phyloP scores from a whole-genome alignment of 129 eudicot species.

The Chrysanthemum lavandulifolium region DNA sequence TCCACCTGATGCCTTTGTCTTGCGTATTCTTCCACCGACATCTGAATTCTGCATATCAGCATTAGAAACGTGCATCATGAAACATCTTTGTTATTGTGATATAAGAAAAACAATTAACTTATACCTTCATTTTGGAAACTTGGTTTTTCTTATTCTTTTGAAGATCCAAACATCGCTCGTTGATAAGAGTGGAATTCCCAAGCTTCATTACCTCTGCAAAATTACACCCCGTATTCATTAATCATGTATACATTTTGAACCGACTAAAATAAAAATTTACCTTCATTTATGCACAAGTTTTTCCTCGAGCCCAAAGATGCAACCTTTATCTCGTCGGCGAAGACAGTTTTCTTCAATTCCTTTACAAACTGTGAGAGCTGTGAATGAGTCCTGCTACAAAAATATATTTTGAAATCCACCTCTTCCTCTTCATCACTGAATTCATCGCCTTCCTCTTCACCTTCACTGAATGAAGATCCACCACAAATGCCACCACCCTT shows the following conservation, averaged over 20 bases:
- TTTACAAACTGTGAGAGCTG: slow-evolving; percentile 90
- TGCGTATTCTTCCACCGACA: slow-evolving; percentile 50
- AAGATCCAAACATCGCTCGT: slow-evolving; percentile 89
- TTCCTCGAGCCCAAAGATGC: slow-evolving; percentile 92
- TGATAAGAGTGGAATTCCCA: slow-evolving; percentile 62
- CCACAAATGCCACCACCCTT: slow-evolving; percentile 44
- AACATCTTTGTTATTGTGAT: not conserved
- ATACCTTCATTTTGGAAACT: slow-evolving; percentile 76
- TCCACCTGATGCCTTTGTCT: slow-evolving; percentile 66
- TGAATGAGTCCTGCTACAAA: slow-evolving; percentile 95
- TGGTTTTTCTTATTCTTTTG: slow-evolving; percentile 69
- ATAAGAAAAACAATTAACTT: slow-evolving; percentile 18
- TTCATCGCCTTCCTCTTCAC: slow-evolving; percentile 49
- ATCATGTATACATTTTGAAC: not conserved
- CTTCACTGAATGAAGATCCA: slow-evolving; percentile 69
- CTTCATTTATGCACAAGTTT: slow-evolving; percentile 89
- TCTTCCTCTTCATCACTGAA: slow-evolving; percentile 49
- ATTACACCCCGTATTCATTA: not conserved
- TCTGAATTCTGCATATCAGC: slow-evolving; percentile 53
- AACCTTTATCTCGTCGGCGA: slow-evolving; percentile 64
- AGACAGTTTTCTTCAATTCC: slow-evolving; percentile 78
- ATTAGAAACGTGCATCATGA: slow-evolving; percentile 18
- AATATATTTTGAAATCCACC: slow-evolving; percentile 59
- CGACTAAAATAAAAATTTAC: slow-evolving; percentile 31
- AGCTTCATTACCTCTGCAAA: slow-evolving; percentile 72